Base-by-base conservation (phyloP, 1,284 basidiomycete species). In the Rhodotorula sp. region DNA sequence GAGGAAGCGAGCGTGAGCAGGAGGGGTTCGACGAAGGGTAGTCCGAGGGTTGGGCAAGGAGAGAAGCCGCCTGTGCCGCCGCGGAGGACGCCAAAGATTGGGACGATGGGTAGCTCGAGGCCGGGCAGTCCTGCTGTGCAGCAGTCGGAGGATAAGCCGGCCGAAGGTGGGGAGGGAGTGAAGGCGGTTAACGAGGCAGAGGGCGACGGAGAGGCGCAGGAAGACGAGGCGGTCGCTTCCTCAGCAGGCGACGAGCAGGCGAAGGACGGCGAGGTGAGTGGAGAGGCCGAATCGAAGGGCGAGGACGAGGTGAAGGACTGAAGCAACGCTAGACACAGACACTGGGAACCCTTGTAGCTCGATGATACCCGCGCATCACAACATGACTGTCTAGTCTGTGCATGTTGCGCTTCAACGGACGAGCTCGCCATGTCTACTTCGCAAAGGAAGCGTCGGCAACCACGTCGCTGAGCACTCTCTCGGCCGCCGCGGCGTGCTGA, bases 11-110 rank as follows among this genome's bases (percentile, higher is more conserved):
- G 27, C 29, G 34, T 58, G 27, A 51, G 56, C 29, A 36, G 56
- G n/a, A 19, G 10, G 10, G 67, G 54, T 20, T 57, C 48, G 24
- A 44, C 13, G 39, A 44, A 44, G 39, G 39, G 39, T 15, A 44
- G 39, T 44, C 39, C 39, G 39, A 11, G 48, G 29, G 22, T 19
- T 17, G 30, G 48, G 3, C 36, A 32, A 2, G 46, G 62, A 1
- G 44, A 55, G 32, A 67, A 70, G 56, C 70, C 70, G 46, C 62
- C 62, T 1, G 62, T 71, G 7, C 70, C 70, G 29, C 70, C 70
- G 49, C 36, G 66, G 15, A 55, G 70, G 46, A 62, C 62, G 22
- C 66, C 59, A 30, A 46, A 62, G 27, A 59, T 62, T 9, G 62
- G 58, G n/a, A 60, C 58, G 47, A 29, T 58, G 44, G 34, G 19